Conservation (phyloP, 768 basidiomycete genomes). For the Tylopilus sp. region DNA sequence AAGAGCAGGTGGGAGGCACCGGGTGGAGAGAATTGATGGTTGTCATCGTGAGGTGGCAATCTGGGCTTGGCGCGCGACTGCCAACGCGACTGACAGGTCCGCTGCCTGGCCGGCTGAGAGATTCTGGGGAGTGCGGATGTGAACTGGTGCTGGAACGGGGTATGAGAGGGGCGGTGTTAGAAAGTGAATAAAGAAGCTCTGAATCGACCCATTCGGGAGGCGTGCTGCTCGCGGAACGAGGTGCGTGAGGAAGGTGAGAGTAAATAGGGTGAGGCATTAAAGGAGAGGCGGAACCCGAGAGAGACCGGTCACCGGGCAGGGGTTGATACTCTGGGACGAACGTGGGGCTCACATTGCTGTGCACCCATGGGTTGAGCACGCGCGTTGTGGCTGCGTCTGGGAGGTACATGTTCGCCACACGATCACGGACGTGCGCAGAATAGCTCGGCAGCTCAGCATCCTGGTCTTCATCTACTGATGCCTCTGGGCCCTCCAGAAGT, state of each 20-base stretch:
- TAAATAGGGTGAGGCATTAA: conserved; percentile 31
- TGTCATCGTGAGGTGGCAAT: conserved; percentile 31
- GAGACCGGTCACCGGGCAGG: conserved; percentile 19
- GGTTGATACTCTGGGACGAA: conserved; percentile 13
- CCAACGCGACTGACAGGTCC: conserved; percentile 32
- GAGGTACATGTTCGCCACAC: conserved; percentile 76
- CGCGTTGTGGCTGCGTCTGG: conserved; percentile 62
- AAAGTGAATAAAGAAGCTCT: conserved; percentile 71
- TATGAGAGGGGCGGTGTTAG: conserved; percentile 33
- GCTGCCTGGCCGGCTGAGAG: conserved; percentile 25
- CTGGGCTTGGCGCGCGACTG: conserved; percentile 59
- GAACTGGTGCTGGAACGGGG: conserved; percentile 13
- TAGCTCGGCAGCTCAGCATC: conserved; percentile 85
- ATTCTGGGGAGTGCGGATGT: conserved; percentile 21
- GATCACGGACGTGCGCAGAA: conserved; percentile 82
- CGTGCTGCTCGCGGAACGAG: conserved; percentile 40
- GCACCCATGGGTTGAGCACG: conserved; percentile 62
- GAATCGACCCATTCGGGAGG: conserved; percentile 82
- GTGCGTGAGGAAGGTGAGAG: conserved; percentile 38
- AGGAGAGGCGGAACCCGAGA: conserved; percentile 40
- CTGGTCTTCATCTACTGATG: conserved; percentile 47
- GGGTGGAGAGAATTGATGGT: neutral
- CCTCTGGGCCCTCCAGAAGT: conserved; percentile 39
- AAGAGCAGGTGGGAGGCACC: conserved; percentile 11
- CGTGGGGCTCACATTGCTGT: conserved; percentile 39